Evolutionary conservation across 2,329 filamentous ascomycete species (phyloP).

Genomic region (Gaeumannomyces sp.): DNA sequence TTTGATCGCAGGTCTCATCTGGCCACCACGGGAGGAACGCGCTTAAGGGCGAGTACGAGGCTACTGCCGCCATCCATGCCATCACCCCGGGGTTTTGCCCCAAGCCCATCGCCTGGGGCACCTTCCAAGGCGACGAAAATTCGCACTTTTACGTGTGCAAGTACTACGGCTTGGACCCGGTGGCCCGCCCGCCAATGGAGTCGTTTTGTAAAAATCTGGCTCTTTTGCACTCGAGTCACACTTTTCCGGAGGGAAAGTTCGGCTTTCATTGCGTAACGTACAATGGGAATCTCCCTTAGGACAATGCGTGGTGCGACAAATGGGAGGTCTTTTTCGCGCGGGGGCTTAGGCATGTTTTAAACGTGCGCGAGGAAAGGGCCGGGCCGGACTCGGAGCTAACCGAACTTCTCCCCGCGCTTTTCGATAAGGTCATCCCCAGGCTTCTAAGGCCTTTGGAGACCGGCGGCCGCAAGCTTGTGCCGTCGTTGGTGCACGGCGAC

Average conservation of each 20-base stretch:
- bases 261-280: conserved; percentile 22
- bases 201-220: conserved; percentile 22
- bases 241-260: conserved; percentile 22
- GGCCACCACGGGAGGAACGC: conserved; percentile 27
- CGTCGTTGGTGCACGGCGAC: conserved; percentile 35
- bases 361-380: conserved; percentile 17
- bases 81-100: neutral
- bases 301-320: conserved; percentile 18
- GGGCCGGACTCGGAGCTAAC: conserved; percentile 24
- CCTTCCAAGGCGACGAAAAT: neutral
- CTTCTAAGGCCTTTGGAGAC: conserved; percentile 35
- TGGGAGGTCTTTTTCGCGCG: conserved; percentile 23
- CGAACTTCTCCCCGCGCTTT: conserved; percentile 22
- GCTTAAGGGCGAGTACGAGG: conserved; percentile 16
- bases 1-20: conserved; percentile 19
- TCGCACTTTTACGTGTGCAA: conserved; percentile 34
- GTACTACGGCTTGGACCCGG: conserved; percentile 28
- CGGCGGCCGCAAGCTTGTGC: conserved; percentile 26
- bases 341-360: conserved; percentile 18
- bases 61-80: neutral
- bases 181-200: conserved; percentile 18
- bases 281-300: conserved; percentile 16
- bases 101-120: neutral
- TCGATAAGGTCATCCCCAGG: conserved; percentile 36
- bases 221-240: conserved; percentile 33